A percentile compares a stretch with the other conserved stretches of the same genome.
These are phyloP conservation scores for Trichoderma atrobrunneum DNA, from an alignment of 2,329 filamentous ascomycete species.

Conservation along the genomic window DNA sequence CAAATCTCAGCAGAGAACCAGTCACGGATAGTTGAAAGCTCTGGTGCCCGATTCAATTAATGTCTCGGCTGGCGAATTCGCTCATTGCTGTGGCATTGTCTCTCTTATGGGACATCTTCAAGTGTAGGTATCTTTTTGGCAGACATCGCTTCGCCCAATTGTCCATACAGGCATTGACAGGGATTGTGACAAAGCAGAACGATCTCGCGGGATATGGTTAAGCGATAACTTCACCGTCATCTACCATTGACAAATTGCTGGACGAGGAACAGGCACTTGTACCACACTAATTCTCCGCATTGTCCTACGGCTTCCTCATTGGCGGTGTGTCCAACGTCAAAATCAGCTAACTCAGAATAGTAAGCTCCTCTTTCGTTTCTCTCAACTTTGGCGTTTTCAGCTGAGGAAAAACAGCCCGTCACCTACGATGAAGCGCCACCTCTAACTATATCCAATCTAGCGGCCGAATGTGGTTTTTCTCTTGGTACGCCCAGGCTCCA, in stretches of 20 bases:
- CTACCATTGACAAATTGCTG: not conserved
- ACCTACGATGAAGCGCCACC: not conserved
- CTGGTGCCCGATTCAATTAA: not conserved
- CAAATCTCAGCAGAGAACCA: not conserved
- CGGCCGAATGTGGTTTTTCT: not conserved
- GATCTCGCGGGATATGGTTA: not conserved
- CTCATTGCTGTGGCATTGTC: not conserved
- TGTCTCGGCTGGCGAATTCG: not conserved
- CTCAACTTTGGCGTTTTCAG: slow-evolving; percentile 8
- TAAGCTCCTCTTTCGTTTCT: not conserved
- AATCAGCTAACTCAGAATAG: not conserved
- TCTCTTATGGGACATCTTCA: not conserved
- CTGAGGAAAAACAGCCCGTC: slow-evolving; percentile 3
- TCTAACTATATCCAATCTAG: not conserved
- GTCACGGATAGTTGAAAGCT: not conserved
- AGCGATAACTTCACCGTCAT: not conserved
- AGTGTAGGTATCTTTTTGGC: not conserved
- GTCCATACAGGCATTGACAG: not conserved
- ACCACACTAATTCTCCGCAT: not conserved
- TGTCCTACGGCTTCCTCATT: not conserved
- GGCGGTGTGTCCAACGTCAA: not conserved
- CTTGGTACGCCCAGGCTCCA: not conserved
- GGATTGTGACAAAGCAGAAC: not conserved
- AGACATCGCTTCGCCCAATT: not conserved
- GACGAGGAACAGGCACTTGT: not conserved